phyloP scores from a whole-genome alignment of 257 asterid species.

The Solanum paucissectum region DNA sequence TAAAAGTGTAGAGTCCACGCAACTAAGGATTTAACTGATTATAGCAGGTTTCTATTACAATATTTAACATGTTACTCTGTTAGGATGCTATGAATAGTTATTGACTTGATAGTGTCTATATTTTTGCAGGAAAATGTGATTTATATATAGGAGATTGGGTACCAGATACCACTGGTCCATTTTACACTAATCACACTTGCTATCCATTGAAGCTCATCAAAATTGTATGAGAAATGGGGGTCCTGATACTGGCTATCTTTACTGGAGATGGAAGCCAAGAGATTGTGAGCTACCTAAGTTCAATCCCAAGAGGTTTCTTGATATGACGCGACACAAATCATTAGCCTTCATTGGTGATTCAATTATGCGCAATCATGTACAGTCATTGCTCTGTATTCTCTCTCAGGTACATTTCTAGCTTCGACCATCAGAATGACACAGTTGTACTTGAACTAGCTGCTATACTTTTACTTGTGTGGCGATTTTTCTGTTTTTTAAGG shows the following conservation, averaged over 20 bases:
- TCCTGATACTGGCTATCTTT: slow-evolving; percentile 11
- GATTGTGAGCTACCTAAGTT: slow-evolving; percentile 21
- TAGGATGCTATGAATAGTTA: background rate
- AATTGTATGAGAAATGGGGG: slow-evolving; percentile 29
- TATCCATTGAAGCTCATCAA: slow-evolving; percentile 16
- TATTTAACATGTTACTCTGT: background rate
- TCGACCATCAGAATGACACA: background rate
- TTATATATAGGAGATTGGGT: slow-evolving; percentile 54
- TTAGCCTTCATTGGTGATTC: slow-evolving; percentile 81
- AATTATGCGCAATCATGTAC: slow-evolving; percentile 56
- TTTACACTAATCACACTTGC: slow-evolving; percentile 53
- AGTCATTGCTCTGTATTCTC: slow-evolving; percentile 62
- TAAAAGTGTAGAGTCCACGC: no score
- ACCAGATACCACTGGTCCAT: slow-evolving; percentile 17
- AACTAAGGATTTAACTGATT: background rate
- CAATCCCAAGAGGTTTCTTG: slow-evolving; percentile 9
- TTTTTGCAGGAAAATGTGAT: slow-evolving; percentile 18
- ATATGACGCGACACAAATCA: slow-evolving; percentile 27
- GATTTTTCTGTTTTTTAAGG: background rate
- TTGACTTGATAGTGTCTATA: background rate
- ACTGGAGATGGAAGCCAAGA: slow-evolving; percentile 33
- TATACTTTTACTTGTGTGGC: background rate
- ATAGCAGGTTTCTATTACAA: background rate
- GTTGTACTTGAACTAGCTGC: background rate
- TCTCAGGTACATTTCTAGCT: slow-evolving; percentile 9